Base-by-base conservation (phyloP, 2,329 filamentous ascomycete species). In the Fusarium avenaceum region DNA sequence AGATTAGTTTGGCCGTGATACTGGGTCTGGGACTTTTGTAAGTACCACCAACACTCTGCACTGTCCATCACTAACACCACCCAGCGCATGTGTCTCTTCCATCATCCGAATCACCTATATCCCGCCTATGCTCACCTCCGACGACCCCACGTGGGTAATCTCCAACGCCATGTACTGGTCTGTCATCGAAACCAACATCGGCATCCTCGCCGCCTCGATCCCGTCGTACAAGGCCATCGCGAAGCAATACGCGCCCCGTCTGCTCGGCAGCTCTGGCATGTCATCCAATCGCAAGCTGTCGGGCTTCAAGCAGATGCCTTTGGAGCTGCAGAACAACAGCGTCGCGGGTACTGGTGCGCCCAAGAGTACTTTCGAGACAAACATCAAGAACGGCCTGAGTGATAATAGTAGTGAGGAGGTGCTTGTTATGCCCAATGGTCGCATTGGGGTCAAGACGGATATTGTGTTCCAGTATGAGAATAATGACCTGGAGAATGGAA, bases 91-190 rank as follows among this genome's bases (percentile, higher is more conserved):
- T 2, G 15, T 68, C 4, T 68, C 65, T 0, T 68, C 65, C 13
- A 66, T 68, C 1, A 69, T 68, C 6, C 44, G 65, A 45, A 68
- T 68, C 7, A 68, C 65, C 3, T 68, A 68, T 7, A 69, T 68
- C 10, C 65, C 65, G 4, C 66, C 66, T 0, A 68, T 68, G 65
- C 65, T 68, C 10, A 61, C 26, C 10, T 68, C 65, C 7, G 17
- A 59, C 2, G 65, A 68, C 15, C 19, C 14, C 17, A 69, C 65
- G 1, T 68, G 65, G 61, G 65, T 66, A 0, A 69, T 68, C 9
- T 42, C 65, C 8, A 49, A 65, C 7, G 65, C 65, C 0, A 68
- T 68, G 65, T 68, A 68, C 40, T 69, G 65, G 65, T 68, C 65
- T 4, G 65, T 68, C 1, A 68, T 68, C 26, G 65, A 68, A 4